These are phyloP conservation scores for Jamesozyma gamospora DNA, from an alignment of 805 yeast species.

Conservation along the genomic window DNA sequence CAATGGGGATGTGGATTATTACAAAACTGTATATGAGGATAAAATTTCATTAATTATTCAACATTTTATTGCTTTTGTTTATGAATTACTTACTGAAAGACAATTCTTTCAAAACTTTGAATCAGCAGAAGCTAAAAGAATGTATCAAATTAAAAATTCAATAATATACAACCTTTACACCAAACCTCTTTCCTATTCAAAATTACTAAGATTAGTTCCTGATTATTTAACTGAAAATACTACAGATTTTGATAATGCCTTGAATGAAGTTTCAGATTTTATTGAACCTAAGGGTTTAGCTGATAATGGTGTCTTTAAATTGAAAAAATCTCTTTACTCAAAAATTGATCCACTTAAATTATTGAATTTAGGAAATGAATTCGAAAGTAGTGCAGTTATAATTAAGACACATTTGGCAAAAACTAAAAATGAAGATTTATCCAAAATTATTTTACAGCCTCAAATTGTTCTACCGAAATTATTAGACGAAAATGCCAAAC, in stretches of 20 bases:
- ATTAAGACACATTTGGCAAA: slow-evolving; percentile 37
- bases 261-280: slow-evolving; percentile 51
- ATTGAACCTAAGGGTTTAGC: slow-evolving; percentile 56
- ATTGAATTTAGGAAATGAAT: slow-evolving; percentile 37
- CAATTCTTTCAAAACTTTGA: slow-evolving; percentile 41
- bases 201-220: slow-evolving; percentile 31
- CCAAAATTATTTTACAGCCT: slow-evolving; percentile 44
- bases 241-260: slow-evolving; percentile 36
- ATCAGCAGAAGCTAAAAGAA: slow-evolving; percentile 23
- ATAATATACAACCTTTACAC: slow-evolving; percentile 43
- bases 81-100: slow-evolving; percentile 63
- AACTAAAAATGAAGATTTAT: slow-evolving; percentile 30
- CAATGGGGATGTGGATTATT: slow-evolving; percentile 24
- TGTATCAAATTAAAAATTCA: slow-evolving; percentile 29
- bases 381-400: slow-evolving; percentile 42
- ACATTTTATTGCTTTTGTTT: slow-evolving; percentile 64
- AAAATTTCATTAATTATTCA: slow-evolving; percentile 57
- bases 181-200: slow-evolving; percentile 47
- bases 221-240: slow-evolving; percentile 29
- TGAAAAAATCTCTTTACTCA: slow-evolving; percentile 38
- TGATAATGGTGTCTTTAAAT: slow-evolving; percentile 57
- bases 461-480: slow-evolving; percentile 24
- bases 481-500: slow-evolving; percentile 28
- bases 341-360: slow-evolving; percentile 51
- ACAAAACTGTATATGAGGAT: slow-evolving; percentile 39